These are phyloP conservation scores for Alternaria tenuissima DNA, from an alignment of 2,329 filamentous ascomycete species.

Conservation along the genomic window DNA sequence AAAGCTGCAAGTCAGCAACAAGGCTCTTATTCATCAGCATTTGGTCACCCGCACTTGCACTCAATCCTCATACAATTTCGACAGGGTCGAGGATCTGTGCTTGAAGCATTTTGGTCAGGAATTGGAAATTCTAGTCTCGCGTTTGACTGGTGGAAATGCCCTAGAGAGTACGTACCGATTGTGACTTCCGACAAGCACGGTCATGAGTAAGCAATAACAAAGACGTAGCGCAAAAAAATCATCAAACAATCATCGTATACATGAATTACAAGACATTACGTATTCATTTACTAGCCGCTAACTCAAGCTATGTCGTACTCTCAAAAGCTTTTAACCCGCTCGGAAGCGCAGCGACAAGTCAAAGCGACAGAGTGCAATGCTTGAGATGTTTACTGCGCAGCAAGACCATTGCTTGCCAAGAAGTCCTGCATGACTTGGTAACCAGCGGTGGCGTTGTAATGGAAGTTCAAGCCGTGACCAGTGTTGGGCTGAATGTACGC, in stretches of 20 bases:
- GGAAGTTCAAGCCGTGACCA: constrained; percentile 57
- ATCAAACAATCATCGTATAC: background rate
- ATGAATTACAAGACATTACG: background rate
- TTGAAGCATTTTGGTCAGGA: constrained; percentile 17
- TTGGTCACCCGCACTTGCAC: constrained; percentile 8
- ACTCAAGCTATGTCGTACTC: background rate
- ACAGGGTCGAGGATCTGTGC: background rate
- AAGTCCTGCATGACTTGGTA: constrained; percentile 52
- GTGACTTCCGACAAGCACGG: background rate
- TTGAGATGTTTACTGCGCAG: constrained; percentile 10
- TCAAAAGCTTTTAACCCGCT: background rate
- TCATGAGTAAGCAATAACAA: background rate
- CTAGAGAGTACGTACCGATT: background rate
- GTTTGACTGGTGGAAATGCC: background rate
- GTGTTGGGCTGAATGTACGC: constrained; percentile 63
- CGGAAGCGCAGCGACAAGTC: background rate
- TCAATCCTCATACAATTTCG: background rate
- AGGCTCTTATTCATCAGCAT: constrained; percentile 31
- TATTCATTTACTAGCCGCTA: background rate
- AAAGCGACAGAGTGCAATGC: background rate
- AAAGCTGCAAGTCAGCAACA: constrained; percentile 28
- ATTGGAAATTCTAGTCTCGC: constrained; percentile 12
- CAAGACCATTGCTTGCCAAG: constrained; percentile 39
- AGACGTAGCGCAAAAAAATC: background rate
- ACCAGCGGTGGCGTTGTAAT: constrained; percentile 53